These are phyloP conservation scores for Selenicereus undatus DNA, from an alignment of 148 eudicot species.

Conservation along the genomic window DNA sequence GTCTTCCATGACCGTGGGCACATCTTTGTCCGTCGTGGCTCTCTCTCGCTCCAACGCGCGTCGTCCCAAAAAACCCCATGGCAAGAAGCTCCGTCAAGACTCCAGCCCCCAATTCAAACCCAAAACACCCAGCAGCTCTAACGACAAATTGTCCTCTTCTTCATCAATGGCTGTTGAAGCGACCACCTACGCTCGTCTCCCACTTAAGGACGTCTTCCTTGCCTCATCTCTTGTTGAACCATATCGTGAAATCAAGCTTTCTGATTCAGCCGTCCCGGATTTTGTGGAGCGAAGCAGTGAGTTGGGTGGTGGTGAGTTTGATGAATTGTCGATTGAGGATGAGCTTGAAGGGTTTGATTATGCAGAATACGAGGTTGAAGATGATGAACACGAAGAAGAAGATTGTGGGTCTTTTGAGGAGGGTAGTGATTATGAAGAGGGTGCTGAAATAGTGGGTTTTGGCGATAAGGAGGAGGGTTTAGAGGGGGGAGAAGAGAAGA, in stretches of 20 bases:
- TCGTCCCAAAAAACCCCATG: constrained; percentile 19
- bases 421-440: constrained; percentile 19
- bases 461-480: constrained; percentile 24
- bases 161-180: constrained; percentile 54
- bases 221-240: constrained; percentile 17
- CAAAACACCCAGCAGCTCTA: constrained; percentile 14
- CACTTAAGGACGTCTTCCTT: constrained; percentile 43
- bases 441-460: constrained; percentile 22
- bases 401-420: constrained; percentile 23
- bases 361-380: constrained; percentile 27
- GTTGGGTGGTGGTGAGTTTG: constrained; percentile 10
- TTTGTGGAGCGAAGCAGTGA: background rate
- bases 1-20: constrained; percentile 34
- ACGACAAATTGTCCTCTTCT: constrained; percentile 20
- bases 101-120: constrained; percentile 26
- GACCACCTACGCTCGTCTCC: constrained; percentile 80
- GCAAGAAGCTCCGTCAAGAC: constrained; percentile 20
- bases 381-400: constrained; percentile 7
- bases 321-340: constrained; percentile 20
- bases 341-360: constrained; percentile 22
- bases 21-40: constrained; percentile 34
- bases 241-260: constrained; percentile 36
- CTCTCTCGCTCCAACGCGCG: constrained; percentile 35
- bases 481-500: constrained; percentile 54
- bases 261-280: constrained; percentile 27